phyloP scores from a whole-genome alignment of 345 rosid genomes.

The Camelina laxa region DNA sequence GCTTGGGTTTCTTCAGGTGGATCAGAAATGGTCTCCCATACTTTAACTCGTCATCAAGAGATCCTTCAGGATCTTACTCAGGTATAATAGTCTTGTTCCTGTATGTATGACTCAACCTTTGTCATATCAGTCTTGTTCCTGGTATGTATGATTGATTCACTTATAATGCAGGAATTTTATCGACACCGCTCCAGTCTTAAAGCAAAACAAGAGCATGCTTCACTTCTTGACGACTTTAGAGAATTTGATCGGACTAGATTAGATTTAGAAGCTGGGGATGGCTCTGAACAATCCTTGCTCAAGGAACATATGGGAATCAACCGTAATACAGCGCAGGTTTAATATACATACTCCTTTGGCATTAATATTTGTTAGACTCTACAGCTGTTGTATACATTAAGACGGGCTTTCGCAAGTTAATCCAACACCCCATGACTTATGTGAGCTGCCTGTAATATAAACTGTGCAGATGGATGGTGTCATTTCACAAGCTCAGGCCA shows the following conservation, averaged over 20 bases:
- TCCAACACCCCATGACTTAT: conserved; percentile 10
- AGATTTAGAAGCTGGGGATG: conserved; percentile 89
- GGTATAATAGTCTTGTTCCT: conserved; percentile 42
- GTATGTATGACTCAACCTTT: not conserved
- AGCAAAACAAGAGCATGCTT: conserved; percentile 94
- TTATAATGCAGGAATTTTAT: conserved; percentile 88
- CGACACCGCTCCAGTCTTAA: conserved; percentile 89
- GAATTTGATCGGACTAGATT: conserved; percentile 90
- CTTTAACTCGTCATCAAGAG: conserved; percentile 95
- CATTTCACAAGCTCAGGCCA: conserved; percentile 95
- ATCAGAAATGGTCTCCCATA: conserved; percentile 98
- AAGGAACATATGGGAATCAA: conserved; percentile 80
- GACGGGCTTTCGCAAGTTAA: not conserved
- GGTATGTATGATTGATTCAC: conserved; percentile 16
- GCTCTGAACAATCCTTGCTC: conserved; percentile 81
- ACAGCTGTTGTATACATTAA: conserved; percentile 1
- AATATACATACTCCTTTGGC: conserved; percentile 24
- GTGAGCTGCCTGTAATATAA: conserved; percentile 14
- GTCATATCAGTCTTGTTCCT: conserved; percentile 10
- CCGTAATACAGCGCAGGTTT: conserved; percentile 81
- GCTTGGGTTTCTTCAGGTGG: conserved; percentile 98
- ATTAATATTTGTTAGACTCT: not conserved
- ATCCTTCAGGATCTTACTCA: conserved; percentile 91
- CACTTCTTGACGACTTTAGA: conserved; percentile 91
- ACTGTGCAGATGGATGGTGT: conserved; percentile 83